A percentile compares a stretch with the other conserved stretches of the same genome.
phyloP scores from a whole-genome alignment of 1,284 basidiomycete genomes.

The Fomes fomentarius region DNA sequence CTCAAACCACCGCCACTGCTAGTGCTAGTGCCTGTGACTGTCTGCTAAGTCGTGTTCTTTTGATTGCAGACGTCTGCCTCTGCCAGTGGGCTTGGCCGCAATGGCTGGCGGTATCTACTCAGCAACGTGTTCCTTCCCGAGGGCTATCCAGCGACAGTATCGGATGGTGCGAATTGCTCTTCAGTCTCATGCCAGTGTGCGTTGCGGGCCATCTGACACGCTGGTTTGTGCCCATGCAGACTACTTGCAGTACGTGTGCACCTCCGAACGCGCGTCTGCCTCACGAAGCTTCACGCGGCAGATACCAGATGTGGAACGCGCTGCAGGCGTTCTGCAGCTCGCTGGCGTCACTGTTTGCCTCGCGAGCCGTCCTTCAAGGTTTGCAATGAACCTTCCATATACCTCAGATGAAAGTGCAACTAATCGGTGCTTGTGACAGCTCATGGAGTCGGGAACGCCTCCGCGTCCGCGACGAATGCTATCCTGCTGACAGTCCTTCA shows the following conservation, averaged over 20 bases:
- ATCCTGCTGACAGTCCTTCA: conserved; percentile 64
- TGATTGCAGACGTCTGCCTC: neutral
- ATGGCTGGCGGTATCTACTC: conserved; percentile 22
- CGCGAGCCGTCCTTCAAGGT: conserved; percentile 73
- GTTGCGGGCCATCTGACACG: neutral
- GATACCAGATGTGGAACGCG: conserved; percentile 67
- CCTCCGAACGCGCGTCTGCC: neutral
- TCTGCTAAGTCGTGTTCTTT: too few species aligned
- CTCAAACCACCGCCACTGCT: neutral
- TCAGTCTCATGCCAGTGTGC: neutral
- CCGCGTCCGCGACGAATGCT: conserved; percentile 66
- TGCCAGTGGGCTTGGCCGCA: neutral
- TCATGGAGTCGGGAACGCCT: conserved; percentile 68
- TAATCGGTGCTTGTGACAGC: conserved; percentile 39
- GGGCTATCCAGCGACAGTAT: conserved; percentile 61
- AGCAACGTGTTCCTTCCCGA: conserved; percentile 60
- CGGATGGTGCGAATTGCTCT: conserved; percentile 49
- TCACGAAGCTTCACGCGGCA: conserved; percentile 5
- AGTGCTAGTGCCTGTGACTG: too few species aligned
- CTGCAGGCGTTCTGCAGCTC: conserved; percentile 73
- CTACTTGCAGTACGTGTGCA: conserved; percentile 24
- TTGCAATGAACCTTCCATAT: neutral
- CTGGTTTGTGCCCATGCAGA: conserved; percentile 11
- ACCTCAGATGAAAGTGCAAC: neutral
- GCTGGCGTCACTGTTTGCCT: conserved; percentile 61